Evolutionary conservation across 768 basidiomycete genomes (phyloP).

Genomic region (Paxillus rubicundulus): DNA sequence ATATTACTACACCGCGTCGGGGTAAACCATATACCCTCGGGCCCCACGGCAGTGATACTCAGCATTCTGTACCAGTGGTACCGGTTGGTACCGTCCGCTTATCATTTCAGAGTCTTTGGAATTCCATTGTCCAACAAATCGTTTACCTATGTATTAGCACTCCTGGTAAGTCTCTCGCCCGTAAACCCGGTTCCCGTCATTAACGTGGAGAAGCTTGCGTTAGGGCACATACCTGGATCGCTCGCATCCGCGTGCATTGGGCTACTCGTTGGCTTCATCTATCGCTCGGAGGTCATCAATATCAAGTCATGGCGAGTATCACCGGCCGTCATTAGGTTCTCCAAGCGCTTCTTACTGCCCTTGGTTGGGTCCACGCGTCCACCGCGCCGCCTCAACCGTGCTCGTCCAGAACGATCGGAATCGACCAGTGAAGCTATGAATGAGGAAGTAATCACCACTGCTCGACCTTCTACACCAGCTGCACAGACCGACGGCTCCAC

Average conservation of each 20-base stretch:
- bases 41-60: conserved; percentile 75
- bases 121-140: conserved; percentile 74
- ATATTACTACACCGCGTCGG: conserved; percentile 64
- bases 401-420: conserved; percentile 56
- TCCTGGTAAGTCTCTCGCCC: conserved; percentile 50
- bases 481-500: conserved; percentile 21
- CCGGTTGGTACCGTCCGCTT: conserved; percentile 71
- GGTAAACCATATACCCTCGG: conserved; percentile 72
- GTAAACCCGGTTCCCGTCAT: neutral
- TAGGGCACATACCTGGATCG: conserved; percentile 68
- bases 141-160: conserved; percentile 66
- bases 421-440: conserved; percentile 30
- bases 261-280: conserved; percentile 68
- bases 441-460: conserved; percentile 66
- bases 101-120: conserved; percentile 75
- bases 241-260: conserved; percentile 61
- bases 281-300: conserved; percentile 78
- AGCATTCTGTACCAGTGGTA: conserved; percentile 82
- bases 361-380: conserved; percentile 63
- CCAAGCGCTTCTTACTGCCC: conserved; percentile 58
- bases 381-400: conserved; percentile 68
- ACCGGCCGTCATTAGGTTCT: conserved; percentile 50
- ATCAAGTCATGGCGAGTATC: conserved; percentile 81
- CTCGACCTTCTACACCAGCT: conserved; percentile 37
- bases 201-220: conserved; percentile 51